Evolutionary conservation across 2,329 filamentous ascomycete genomes (phyloP).

Genomic region (Elsinoe arachidis): DNA sequence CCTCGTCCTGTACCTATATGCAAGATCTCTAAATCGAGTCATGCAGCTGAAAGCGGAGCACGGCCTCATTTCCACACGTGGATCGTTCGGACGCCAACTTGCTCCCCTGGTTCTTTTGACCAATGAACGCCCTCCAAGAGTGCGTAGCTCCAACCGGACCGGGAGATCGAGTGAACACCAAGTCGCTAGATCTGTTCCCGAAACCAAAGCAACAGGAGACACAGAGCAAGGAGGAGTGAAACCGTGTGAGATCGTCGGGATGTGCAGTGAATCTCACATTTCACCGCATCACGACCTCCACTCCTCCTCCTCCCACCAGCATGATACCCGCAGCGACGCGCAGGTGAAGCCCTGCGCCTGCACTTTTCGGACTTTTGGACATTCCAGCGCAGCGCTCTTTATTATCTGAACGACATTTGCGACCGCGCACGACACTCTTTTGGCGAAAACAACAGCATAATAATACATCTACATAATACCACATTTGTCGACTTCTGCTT

Average conservation of each 20-base stretch:
- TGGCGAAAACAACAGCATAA: slow-evolving; percentile 5
- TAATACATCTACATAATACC: slow-evolving; percentile 6
- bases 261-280: slow-evolving; percentile 8
- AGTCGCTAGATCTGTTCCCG: neutral
- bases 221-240: neutral
- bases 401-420: neutral
- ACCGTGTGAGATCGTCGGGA: slow-evolving; percentile 9
- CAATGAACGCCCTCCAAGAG: neutral
- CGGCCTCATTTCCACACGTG: slow-evolving; percentile 12
- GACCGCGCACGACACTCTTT: neutral
- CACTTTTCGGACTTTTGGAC: neutral
- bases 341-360: slow-evolving; percentile 10
- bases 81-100: slow-evolving; percentile 6
- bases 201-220: slow-evolving; percentile 6
- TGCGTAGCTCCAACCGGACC: neutral
- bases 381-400: neutral
- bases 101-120: neutral
- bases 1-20: neutral
- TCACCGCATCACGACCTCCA: neutral
- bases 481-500: neutral
- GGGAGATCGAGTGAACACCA: slow-evolving; percentile 2
- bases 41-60: slow-evolving; percentile 3
- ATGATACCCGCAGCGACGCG: slow-evolving; percentile 10
- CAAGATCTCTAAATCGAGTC: slow-evolving; percentile 1
- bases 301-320: neutral